Percentiles rank a stretch among this genome's conserved stretches.
These are phyloP conservation scores for Anthracocystis panici-leucophaei DNA, from an alignment of 1,284 basidiomycete genomes.

Conservation along the genomic window DNA sequence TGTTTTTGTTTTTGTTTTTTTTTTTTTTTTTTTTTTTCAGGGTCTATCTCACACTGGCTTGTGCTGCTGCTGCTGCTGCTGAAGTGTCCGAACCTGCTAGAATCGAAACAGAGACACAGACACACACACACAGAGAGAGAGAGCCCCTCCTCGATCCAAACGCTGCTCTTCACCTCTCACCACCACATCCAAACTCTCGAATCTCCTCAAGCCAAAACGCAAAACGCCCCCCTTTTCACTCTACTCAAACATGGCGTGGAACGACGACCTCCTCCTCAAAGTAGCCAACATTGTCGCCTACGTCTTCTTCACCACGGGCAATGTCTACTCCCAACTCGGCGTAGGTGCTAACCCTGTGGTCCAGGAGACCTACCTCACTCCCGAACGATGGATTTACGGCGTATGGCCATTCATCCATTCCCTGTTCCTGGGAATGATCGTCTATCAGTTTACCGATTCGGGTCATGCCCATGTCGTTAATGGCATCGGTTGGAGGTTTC, in stretches of 20 bases:
- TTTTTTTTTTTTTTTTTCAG: no score
- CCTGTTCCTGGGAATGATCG: conserved; percentile 78
- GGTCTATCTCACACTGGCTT: conserved; percentile 2
- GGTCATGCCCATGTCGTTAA: conserved; percentile 86
- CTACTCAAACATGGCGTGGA: conserved; percentile 40
- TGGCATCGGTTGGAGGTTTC: conserved; percentile 88
- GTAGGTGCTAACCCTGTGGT: conserved; percentile 28
- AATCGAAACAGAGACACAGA: background rate
- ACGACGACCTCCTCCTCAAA: conserved; percentile 69
- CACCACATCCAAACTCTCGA: background rate
- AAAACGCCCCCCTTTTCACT: conserved; percentile 8
- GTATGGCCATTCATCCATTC: conserved; percentile 84
- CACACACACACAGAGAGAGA: background rate
- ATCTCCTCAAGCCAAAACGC: background rate
- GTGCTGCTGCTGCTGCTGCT: conserved; percentile 4
- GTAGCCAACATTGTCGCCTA: conserved; percentile 83
- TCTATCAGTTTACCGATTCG: conserved; percentile 70
- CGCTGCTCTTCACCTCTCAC: background rate
- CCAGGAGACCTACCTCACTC: conserved; percentile 86
- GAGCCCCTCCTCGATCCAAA: background rate
- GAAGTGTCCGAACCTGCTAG: conserved; percentile 7
- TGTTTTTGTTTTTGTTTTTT: no score
- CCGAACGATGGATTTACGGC: conserved; percentile 86
- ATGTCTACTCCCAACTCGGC: conserved; percentile 82
- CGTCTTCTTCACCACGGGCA: conserved; percentile 85